A percentile compares a stretch with the other conserved stretches of the same genome.
Evolutionary conservation across 352 stramenopile species (phyloP).

Genomic region (Globisporangium spiculum): DNA sequence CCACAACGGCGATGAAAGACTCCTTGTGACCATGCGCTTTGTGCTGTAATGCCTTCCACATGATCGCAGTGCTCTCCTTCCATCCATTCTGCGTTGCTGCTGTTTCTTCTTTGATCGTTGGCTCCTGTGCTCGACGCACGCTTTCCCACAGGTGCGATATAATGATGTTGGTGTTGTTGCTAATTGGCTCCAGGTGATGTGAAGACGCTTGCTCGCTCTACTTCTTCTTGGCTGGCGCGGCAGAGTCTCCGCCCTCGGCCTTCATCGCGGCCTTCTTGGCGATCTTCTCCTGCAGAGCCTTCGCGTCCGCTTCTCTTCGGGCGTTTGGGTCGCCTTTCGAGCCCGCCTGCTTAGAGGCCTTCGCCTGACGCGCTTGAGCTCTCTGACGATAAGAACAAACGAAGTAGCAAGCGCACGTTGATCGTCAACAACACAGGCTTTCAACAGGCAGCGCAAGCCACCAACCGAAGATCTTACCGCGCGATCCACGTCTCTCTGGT

Average conservation of each 20-base stretch:
- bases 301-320: slow-evolving; percentile 65
- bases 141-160: slow-evolving; percentile 1
- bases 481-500: slow-evolving; percentile 75
- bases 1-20: not conserved
- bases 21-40: not conserved
- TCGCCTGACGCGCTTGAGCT: slow-evolving; percentile 66
- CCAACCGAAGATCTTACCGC: slow-evolving; percentile 29
- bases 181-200: not conserved
- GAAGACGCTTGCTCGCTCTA: not conserved
- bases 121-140: not conserved
- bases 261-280: slow-evolving; percentile 69
- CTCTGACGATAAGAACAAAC: slow-evolving; percentile 27
- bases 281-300: slow-evolving; percentile 83
- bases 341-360: slow-evolving; percentile 31
- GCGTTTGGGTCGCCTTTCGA: slow-evolving; percentile 55
- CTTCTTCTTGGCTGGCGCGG: slow-evolving; percentile 36
- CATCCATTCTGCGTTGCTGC: not conserved
- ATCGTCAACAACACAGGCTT: not conserved
- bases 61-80: not conserved
- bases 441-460: not conserved
- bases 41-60: not conserved
- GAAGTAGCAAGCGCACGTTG: not conserved
- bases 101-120: not conserved
- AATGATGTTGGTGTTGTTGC: slow-evolving; percentile 8
- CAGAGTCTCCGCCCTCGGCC: slow-evolving; percentile 34